phyloP scores from a whole-genome alignment of 768 basidiomycete species.

The Lactarius deliciosus region DNA sequence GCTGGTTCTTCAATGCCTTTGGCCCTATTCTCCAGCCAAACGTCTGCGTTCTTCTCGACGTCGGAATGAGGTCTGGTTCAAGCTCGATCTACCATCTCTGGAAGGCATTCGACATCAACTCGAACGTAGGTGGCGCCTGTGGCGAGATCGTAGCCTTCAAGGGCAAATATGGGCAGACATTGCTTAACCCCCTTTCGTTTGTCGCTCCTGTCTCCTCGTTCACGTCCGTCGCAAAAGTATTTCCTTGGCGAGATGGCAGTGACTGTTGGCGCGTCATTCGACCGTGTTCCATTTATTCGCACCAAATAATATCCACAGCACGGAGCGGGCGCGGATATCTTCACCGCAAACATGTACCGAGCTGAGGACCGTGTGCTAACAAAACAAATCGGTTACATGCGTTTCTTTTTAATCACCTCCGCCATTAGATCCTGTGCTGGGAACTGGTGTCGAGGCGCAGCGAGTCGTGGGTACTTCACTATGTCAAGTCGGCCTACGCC shows the following conservation, averaged over 20 bases:
- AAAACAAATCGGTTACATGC: background rate
- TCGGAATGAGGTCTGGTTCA: conserved; percentile 81
- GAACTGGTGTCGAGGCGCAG: conserved; percentile 92
- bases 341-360: conserved; percentile 95
- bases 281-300: background rate
- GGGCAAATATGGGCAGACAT: conserved; percentile 74
- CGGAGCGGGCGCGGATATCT: conserved; percentile 83
- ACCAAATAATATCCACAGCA: conserved; percentile 43
- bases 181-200: conserved; percentile 69
- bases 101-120: conserved; percentile 93
- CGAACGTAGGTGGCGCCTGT: conserved; percentile 88
- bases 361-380: conserved; percentile 74
- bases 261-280: conserved; percentile 49
- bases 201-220: conserved; percentile 4
- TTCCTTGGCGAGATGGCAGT: conserved; percentile 84
- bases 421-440: conserved; percentile 83
- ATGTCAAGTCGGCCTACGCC: conserved; percentile 92
- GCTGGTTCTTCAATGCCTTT: conserved; percentile 95
- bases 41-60: conserved; percentile 85
- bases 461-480: conserved; percentile 90
- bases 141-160: conserved; percentile 95
- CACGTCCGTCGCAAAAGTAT: conserved; percentile 74
- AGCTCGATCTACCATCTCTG: conserved; percentile 89
- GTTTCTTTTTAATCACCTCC: background rate
- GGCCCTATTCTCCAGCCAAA: conserved; percentile 79